These are phyloP conservation scores for Daphne laureola DNA, from an alignment of 441 rosid genomes.

Conservation along the genomic window DNA sequence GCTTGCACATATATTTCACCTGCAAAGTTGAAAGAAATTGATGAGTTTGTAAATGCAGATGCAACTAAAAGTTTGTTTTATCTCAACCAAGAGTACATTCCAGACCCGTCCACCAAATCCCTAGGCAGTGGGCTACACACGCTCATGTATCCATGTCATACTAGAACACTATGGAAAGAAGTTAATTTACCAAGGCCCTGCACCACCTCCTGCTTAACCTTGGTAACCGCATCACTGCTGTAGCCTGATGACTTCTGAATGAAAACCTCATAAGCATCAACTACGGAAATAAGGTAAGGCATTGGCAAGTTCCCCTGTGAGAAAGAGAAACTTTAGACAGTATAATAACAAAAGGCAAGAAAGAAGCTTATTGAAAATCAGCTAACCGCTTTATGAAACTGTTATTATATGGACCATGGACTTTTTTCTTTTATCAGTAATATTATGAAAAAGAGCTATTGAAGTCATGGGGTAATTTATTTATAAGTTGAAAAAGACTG, in stretches of 20 bases:
- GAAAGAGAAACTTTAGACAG: constrained; percentile 15
- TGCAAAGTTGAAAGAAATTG: constrained; percentile 27
- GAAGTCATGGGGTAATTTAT: too few species aligned
- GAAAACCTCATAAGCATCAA: constrained; percentile 76
- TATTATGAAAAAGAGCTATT: too few species aligned
- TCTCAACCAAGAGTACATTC: too few species aligned
- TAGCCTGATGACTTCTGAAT: constrained; percentile 66
- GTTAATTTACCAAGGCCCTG: constrained; percentile 73
- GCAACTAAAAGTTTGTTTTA: too few species aligned
- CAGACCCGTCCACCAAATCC: too few species aligned
- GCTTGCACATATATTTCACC: constrained; percentile 92
- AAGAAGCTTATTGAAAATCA: not conserved
- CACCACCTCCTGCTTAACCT: constrained; percentile 93
- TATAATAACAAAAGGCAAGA: not conserved
- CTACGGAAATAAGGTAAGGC: constrained; percentile 68
- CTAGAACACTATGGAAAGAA: constrained; percentile 6
- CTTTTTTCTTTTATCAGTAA: too few species aligned
- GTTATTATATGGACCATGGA: not conserved
- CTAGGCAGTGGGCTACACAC: too few species aligned
- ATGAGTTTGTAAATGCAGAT: not conserved
- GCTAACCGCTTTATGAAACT: constrained; percentile 5
- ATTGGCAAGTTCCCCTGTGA: constrained; percentile 78
- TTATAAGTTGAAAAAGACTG: not conserved
- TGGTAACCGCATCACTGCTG: constrained; percentile 50
- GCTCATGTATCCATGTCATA: not conserved